Conservation (phyloP, 192 early-diverging fungal species). For the Rhizoclosmatium sp. region DNA sequence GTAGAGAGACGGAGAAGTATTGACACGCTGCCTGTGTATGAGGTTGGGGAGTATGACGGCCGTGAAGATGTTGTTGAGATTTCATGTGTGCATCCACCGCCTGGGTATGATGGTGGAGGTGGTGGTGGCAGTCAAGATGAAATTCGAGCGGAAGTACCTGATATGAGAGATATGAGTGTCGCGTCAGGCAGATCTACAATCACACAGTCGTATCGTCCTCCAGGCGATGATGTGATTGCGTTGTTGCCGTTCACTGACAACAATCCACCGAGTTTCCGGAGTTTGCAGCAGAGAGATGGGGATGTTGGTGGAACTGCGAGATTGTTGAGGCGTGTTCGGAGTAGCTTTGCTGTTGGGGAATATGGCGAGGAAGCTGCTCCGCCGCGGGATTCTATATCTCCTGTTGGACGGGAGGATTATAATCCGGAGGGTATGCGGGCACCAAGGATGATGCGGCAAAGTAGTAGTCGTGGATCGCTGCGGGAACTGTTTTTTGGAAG, state of each 20-base stretch:
- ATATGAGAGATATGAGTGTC: neutral
- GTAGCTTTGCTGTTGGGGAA: too few relatives aligned
- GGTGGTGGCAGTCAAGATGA: neutral
- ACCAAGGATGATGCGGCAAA: too few relatives aligned
- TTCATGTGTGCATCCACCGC: neutral
- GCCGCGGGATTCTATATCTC: too few relatives aligned
- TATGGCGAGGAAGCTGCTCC: too few relatives aligned
- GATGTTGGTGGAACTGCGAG: neutral
- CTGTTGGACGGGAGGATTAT: too few relatives aligned
- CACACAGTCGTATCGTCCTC: constrained; percentile 8
- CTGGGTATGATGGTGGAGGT: neutral
- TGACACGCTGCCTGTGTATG: constrained; percentile 38
- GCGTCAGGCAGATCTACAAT: neutral
- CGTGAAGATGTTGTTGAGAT: neutral
- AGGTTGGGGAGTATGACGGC: constrained; percentile 6
- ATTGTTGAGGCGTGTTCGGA: too few relatives aligned
- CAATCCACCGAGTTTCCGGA: constrained; percentile 29
- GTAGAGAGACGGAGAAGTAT: constrained; percentile 8
- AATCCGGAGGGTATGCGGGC: too few relatives aligned
- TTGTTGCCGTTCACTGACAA: constrained; percentile 27
- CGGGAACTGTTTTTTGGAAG: too few relatives aligned
- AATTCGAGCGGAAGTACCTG: neutral
- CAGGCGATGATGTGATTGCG: constrained; percentile 23
- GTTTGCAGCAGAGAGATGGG: neutral
- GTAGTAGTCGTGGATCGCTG: too few relatives aligned